Evolutionary conservation across 306 rosid species (phyloP).

Genomic region (Cyamopsis tetragonoloba): DNA sequence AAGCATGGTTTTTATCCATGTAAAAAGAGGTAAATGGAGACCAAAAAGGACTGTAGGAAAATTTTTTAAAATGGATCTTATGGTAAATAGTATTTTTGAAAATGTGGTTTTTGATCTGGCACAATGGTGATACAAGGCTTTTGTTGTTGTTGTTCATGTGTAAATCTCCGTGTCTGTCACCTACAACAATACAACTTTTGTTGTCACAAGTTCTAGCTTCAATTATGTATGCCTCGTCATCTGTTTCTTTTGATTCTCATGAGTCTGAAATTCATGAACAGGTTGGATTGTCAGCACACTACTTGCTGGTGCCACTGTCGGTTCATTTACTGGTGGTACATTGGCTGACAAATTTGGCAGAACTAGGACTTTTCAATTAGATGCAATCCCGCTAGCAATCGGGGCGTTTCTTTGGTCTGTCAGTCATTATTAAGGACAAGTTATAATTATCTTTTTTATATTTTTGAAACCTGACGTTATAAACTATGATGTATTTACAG

Average conservation of each 20-base stretch:
- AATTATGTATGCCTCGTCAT: neutral
- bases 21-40: no score
- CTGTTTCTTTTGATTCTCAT: conserved; percentile 26
- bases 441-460: conserved; percentile 12
- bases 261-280: conserved; percentile 38
- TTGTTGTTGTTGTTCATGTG: no score
- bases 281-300: conserved; percentile 91
- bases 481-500: conserved; percentile 39
- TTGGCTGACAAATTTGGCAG: conserved; percentile 95
- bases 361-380: conserved; percentile 84
- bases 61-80: no score
- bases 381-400: conserved; percentile 74
- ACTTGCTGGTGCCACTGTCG: conserved; percentile 93
- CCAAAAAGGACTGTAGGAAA: no score
- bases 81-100: no score
- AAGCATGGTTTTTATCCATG: no score
- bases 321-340: conserved; percentile 95
- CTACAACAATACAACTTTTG: neutral
- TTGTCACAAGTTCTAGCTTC: neutral
- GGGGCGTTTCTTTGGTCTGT: conserved; percentile 85
- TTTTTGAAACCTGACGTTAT: neutral
- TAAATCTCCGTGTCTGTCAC: neutral
- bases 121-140: no score
- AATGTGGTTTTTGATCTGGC: no score
- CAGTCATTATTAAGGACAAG: neutral